Conservation (phyloP, 371 early-diverging fungal genomes). For the Basidiobolus meristosporus region DNA sequence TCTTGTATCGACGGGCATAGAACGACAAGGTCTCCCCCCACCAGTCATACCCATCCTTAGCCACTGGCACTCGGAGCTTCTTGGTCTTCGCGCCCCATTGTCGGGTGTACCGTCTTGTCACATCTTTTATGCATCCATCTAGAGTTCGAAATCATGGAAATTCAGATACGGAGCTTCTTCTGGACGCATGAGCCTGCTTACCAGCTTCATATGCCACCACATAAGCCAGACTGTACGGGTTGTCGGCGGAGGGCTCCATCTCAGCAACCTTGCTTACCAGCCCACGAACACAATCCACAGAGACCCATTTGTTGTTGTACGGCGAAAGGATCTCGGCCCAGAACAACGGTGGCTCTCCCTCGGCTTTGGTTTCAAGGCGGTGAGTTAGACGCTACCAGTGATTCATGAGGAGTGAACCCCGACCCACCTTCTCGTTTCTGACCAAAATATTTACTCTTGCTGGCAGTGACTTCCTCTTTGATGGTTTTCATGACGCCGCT, state of each 20-base stretch:
- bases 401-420: background rate
- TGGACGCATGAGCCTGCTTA: constrained; percentile 1
- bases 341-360: constrained; percentile 13
- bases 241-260: constrained; percentile 23
- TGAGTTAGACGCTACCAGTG: background rate
- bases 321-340: constrained; percentile 39
- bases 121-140: constrained; percentile 27
- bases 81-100: constrained; percentile 27
- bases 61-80: constrained; percentile 22
- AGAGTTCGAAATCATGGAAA: background rate
- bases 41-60: constrained; percentile 17
- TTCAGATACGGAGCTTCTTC: background rate
- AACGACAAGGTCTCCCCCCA: constrained; percentile 19
- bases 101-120: constrained; percentile 43
- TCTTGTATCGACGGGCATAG: constrained; percentile 6
- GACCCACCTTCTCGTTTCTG: background rate
- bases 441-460: background rate
- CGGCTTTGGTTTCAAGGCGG: background rate
- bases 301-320: constrained; percentile 25
- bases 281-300: constrained; percentile 35
- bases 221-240: constrained; percentile 22
- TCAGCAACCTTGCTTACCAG: constrained; percentile 20
- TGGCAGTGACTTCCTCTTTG: background rate
- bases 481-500: background rate
- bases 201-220: constrained; percentile 32